Evolutionary conservation across 495 filamentous ascomycete genomes (phyloP), one percentile per base, ranked within the genome.

Genomic region (Penicillium verhagenii): DNA sequence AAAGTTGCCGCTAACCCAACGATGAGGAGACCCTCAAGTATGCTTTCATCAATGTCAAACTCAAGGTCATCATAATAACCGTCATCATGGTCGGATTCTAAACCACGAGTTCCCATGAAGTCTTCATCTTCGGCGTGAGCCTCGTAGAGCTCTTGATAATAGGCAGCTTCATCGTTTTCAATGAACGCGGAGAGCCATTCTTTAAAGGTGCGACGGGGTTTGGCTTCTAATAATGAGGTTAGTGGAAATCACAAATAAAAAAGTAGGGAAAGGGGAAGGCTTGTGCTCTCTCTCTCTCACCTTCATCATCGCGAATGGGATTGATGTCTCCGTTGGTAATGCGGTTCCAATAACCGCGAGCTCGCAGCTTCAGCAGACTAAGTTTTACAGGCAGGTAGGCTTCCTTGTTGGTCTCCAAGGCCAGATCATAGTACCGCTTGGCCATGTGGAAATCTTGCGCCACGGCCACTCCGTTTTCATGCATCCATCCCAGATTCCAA

Each of bases 401-500:
- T 70, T 97, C 95, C 29, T 83, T 78, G 61, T 96, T 99, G 4
- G 91, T 94, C 65, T 90, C 90, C 16, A 96, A 74, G 1, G 94
- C 92, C 48, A 91, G 79, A 65, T 99, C 94, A 65, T 99, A 99
- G 71, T 89, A 95, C 21, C 94, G 77, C 72, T 99, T 99, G 3
- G 95, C 94, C 33, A 99, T 86, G 65, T 97, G 94, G 68, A 94
- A 99, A 67, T 99, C 94, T 65, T 99, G 94, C 31, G 88, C 85
- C 3, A 97, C 85, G 10, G 93, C 91, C 42, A 97, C 78, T 2
- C 94, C 94, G 64, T 97, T 97, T 72, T 99, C 94, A 70, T 99
- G 91, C 90, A 99, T 97, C 94, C 94, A 99, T 13, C 94, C 94
- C 11, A 99, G 77, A 59, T 99, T 97, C 83, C 91, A 99, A 51